Conservation (phyloP, 192 early-diverging fungal species). For the Chytriomyces sp. region DNA sequence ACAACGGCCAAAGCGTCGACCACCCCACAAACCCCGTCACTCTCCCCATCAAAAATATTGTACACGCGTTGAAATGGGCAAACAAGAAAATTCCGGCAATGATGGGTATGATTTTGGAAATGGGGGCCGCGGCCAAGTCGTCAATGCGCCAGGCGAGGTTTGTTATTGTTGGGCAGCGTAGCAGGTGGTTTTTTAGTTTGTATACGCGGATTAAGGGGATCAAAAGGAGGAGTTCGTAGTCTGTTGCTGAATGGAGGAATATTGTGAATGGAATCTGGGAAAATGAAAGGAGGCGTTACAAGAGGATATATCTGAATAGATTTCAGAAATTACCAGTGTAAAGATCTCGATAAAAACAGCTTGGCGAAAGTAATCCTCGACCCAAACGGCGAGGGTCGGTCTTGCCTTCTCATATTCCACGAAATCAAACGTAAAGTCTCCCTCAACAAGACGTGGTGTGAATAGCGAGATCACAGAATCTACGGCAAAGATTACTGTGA, state of each 20-base stretch:
- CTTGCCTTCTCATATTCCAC: constrained; percentile 13
- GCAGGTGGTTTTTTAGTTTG: background rate
- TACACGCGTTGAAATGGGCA: constrained; percentile 39
- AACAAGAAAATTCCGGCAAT: constrained; percentile 16
- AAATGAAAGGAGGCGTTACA: no score
- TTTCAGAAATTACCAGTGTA: background rate
- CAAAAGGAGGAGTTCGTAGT: background rate
- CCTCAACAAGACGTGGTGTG: background rate
- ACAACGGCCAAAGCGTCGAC: background rate
- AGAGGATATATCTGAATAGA: no score
- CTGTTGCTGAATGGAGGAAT: background rate
- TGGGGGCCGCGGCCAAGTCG: background rate
- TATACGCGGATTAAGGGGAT: background rate
- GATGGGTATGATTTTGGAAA: constrained; percentile 12
- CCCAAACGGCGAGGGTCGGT: constrained; percentile 6
- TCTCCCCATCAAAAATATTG: constrained; percentile 12
- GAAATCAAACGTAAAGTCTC: background rate
- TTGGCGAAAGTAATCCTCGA: background rate
- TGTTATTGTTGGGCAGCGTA: background rate
- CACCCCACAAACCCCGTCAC: constrained; percentile 9
- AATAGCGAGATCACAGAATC: background rate
- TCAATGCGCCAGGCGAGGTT: background rate
- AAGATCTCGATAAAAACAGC: constrained; percentile 8
- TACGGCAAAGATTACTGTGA: background rate
- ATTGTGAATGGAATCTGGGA: background rate